A percentile compares a stretch with the other conserved stretches of the same genome.
Evolutionary conservation across 2,329 filamentous ascomycete genomes (phyloP).

Genomic region (Neoarthrinium moseri): DNA sequence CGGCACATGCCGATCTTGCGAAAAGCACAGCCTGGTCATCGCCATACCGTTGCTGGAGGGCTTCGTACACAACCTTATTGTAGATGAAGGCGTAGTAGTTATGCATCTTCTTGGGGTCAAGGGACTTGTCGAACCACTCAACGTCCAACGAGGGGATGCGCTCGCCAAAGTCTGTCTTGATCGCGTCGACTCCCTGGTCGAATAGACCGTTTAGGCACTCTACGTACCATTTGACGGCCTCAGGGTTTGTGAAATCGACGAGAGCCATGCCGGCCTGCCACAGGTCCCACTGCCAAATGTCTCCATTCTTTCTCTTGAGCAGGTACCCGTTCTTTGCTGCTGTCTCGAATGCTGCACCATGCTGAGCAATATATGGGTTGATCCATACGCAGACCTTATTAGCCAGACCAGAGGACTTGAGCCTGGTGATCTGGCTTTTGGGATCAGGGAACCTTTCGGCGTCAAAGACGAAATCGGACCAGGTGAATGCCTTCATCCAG

Average conservation of each 20-base stretch:
- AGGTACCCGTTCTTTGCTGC: slow-evolving; percentile 67
- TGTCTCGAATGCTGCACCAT: slow-evolving; percentile 63
- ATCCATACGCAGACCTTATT: slow-evolving; percentile 74
- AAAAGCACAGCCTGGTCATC: slow-evolving; percentile 61
- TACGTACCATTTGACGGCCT: slow-evolving; percentile 64
- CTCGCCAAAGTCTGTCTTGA: slow-evolving; percentile 78
- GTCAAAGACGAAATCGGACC: slow-evolving; percentile 75
- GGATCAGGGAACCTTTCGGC: slow-evolving; percentile 68
- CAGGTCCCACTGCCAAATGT: slow-evolving; percentile 73
- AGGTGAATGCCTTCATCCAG: slow-evolving; percentile 74
- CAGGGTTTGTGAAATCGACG: slow-evolving; percentile 72
- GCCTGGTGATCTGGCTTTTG: slow-evolving; percentile 58
- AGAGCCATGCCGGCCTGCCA: slow-evolving; percentile 78
- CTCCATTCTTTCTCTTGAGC: slow-evolving; percentile 66
- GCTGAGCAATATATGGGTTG: slow-evolving; percentile 72
- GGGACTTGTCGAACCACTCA: slow-evolving; percentile 58
- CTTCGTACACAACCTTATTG: slow-evolving; percentile 68
- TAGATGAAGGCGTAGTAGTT: slow-evolving; percentile 76
- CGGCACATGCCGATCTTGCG: slow-evolving; percentile 65
- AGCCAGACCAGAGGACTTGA: slow-evolving; percentile 61
- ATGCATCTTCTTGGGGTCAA: slow-evolving; percentile 68
- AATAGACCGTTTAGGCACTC: slow-evolving; percentile 62
- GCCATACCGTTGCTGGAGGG: slow-evolving; percentile 54
- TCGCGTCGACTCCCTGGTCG: slow-evolving; percentile 66
- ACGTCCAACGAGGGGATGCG: slow-evolving; percentile 66